Conservation (phyloP, 192 early-diverging fungal species). For the Coemansia sp. region DNA sequence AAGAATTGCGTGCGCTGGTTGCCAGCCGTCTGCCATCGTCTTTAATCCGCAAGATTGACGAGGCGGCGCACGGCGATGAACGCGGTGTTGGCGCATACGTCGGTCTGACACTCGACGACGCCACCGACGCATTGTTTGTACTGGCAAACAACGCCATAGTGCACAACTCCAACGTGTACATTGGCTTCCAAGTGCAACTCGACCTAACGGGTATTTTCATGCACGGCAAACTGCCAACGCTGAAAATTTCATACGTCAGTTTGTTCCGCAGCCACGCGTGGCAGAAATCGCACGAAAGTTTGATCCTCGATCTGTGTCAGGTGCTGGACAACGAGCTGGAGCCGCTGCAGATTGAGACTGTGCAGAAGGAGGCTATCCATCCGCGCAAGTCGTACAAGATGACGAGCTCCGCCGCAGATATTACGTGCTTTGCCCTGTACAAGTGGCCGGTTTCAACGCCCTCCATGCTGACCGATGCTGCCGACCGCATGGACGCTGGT, state of each 20-base stretch:
- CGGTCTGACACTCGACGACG: slow-evolving; percentile 21
- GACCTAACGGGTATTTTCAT: slow-evolving; percentile 99
- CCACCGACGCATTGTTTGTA: slow-evolving; percentile 46
- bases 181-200: slow-evolving; percentile 99
- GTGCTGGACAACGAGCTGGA: slow-evolving; percentile 98
- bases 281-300: slow-evolving; percentile 94
- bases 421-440: slow-evolving; percentile 93
- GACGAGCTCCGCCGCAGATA: slow-evolving; percentile 90
- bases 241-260: slow-evolving; percentile 98
- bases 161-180: slow-evolving; percentile 89
- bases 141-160: slow-evolving; percentile 42
- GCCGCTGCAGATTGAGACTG: slow-evolving; percentile 95
- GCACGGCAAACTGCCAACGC: slow-evolving; percentile 99
- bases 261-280: slow-evolving; percentile 98
- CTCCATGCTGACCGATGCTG: slow-evolving; percentile 85
- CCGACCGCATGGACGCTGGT: slow-evolving; percentile 95
- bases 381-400: slow-evolving; percentile 99
- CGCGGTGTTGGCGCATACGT: slow-evolving; percentile 20
- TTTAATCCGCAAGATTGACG: slow-evolving; percentile 5
- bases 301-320: slow-evolving; percentile 81
- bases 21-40: background rate
- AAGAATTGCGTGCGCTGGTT: background rate
- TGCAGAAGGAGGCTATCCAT: slow-evolving; percentile 99
- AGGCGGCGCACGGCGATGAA: background rate
- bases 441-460: slow-evolving; percentile 98